These are phyloP conservation scores for Annulohypoxylon bovei DNA, from an alignment of 495 filamentous ascomycete genomes.

Conservation along the genomic window DNA sequence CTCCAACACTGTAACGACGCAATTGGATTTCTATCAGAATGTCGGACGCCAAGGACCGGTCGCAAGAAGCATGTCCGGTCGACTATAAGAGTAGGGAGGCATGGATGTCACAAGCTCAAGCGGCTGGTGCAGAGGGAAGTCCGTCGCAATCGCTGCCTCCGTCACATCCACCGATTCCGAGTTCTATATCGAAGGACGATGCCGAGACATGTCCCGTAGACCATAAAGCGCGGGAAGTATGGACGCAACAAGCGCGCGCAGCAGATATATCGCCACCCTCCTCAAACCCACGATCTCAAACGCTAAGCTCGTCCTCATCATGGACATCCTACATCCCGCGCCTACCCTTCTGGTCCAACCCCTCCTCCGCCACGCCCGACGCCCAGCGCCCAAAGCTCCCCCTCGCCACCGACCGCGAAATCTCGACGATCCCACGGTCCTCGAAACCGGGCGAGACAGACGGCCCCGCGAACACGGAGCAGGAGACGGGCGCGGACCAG, in stretches of 20 bases:
- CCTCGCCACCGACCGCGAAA: constrained; percentile 71
- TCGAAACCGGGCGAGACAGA: constrained; percentile 50
- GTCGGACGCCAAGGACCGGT: constrained; percentile 26
- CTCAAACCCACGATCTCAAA: neutral
- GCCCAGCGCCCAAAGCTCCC: constrained; percentile 5
- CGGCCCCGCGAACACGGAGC: constrained; percentile 72
- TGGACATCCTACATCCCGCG: constrained; percentile 54
- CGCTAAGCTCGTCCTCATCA: constrained; percentile 30
- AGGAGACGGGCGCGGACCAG: constrained; percentile 72
- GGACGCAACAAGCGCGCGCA: constrained; percentile 67
- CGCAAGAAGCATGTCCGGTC: constrained; percentile 73
- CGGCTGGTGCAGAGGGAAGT: constrained; percentile 16
- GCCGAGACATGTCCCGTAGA: constrained; percentile 81
- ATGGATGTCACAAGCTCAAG: constrained; percentile 70
- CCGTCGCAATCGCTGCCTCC: constrained; percentile 39
- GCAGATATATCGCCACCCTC: constrained; percentile 29
- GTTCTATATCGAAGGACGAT: constrained; percentile 16
- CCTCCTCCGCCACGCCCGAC: constrained; percentile 50
- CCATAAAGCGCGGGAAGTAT: constrained; percentile 82
- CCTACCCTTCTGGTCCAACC: constrained; percentile 35
- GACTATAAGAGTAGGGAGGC: constrained; percentile 85
- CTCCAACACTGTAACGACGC: neutral
- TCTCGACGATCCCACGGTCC: constrained; percentile 83
- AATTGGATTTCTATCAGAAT: neutral
- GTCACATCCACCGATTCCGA: constrained; percentile 40